Percentiles rank a stretch among this genome's conserved stretches.
Evolutionary conservation across 495 filamentous ascomycete genomes (phyloP).

Genomic region (Antarctomyces pellizariae): DNA sequence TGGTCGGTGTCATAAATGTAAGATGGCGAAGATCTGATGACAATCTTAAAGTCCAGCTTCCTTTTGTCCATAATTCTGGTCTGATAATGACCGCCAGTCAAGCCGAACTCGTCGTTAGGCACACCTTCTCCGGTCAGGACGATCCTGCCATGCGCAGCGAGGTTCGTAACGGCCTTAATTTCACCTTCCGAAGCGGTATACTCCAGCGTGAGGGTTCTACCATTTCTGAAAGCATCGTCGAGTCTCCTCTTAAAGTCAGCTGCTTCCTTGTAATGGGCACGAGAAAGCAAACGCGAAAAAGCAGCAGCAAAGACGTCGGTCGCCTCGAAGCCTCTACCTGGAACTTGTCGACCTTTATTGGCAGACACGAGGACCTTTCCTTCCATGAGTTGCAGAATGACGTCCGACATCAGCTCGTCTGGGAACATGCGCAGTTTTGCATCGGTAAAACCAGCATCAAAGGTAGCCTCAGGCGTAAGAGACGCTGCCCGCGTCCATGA

Average conservation of each 20-base stretch:
- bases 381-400: constrained; percentile 30
- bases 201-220: constrained; percentile 15
- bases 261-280: constrained; percentile 26
- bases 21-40: constrained; percentile 26
- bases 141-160: constrained; percentile 35
- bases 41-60: constrained; percentile 35
- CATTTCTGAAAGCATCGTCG: constrained; percentile 25
- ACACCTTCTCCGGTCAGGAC: constrained; percentile 29
- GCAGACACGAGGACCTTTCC: constrained; percentile 34
- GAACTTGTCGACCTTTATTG: constrained; percentile 26
- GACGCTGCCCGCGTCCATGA: constrained; percentile 38
- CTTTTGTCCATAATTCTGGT: constrained; percentile 45
- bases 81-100: constrained; percentile 41
- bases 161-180: constrained; percentile 43
- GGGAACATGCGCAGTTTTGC: constrained; percentile 21
- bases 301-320: constrained; percentile 28
- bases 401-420: constrained; percentile 14
- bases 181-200: constrained; percentile 36
- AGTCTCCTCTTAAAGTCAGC: constrained; percentile 32
- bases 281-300: constrained; percentile 23
- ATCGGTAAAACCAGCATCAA: constrained; percentile 19
- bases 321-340: constrained; percentile 32
- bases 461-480: constrained; percentile 25
- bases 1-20: constrained; percentile 39
- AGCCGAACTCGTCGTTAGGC: constrained; percentile 46